Base-by-base conservation (phyloP, 2,329 filamentous ascomycete species). In the Aspergillus bombycis region DNA sequence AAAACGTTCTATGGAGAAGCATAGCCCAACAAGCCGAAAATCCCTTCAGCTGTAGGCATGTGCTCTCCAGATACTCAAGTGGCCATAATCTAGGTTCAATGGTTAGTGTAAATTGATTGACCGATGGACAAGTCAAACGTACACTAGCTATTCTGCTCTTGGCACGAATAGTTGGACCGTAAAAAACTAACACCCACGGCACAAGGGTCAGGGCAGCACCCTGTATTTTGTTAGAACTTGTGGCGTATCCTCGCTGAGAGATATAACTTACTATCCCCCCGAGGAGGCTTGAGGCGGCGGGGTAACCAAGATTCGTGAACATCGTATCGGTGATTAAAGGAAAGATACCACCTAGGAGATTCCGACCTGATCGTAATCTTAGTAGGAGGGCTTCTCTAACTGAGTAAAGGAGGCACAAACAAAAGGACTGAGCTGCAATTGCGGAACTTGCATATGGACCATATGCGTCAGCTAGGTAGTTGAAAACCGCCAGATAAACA, bases 381-480 rank as follows among this genome's bases (percentile, higher is more conserved):
- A 30, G 30, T 34, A 11, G 12, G 48, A 4, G 14, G 5, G 61
- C 16, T 9, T 10, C 8, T 14, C 12, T n/a, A n/a, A n/a, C 45
- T 2, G 11, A 5, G 12, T 12, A 32, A 45, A 12, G 9, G 23
- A 12, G 34, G 1, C 8, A 1, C 8, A 16, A 68, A 79, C 92
- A 94, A 74, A 92, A 96, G 16, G 88, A 91, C 80, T 97, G 93
- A 1, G 93, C 92, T 0, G 94, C 94, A 7, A 97, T 81, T 0
- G 94, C 93, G 0, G 91, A 95, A 43, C 89, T 93, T 0, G 94
- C 92, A 71, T 94, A 96, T 3, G 86, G 83, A 73, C 93, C 90
- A 76, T 97, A 97, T 1, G 89, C 89, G 74, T 97, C 94, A 26
- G 93, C 93, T 1, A 97, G 84, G 71, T 96, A 97, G 75, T 97